Percentiles rank a stretch among this genome's conserved stretches.
Conservation (phyloP, 164 flowering plant genomes). For the Umbellularia californica region DNA sequence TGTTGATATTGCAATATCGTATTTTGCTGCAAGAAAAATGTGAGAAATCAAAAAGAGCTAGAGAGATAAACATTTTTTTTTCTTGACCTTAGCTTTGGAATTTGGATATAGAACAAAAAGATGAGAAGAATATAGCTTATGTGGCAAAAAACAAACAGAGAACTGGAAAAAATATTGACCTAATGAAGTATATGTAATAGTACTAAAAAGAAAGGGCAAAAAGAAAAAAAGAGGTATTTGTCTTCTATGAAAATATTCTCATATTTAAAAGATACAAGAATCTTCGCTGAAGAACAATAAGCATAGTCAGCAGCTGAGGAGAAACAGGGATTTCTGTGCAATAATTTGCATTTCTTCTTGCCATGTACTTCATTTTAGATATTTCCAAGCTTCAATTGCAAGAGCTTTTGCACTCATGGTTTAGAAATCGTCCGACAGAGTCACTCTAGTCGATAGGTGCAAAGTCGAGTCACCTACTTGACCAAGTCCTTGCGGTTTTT, state of each 20-base stretch:
- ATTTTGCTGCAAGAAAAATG: constrained; percentile 67
- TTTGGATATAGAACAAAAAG: not conserved
- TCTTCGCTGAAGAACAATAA: too few relatives aligned
- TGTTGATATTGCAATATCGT: constrained; percentile 91
- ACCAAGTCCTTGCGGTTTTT: too few relatives aligned
- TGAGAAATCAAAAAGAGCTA: not conserved
- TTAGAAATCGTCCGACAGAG: too few relatives aligned
- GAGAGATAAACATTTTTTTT: not conserved
- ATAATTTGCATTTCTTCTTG: not conserved
- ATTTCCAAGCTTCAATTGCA: not conserved
- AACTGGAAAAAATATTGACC: not conserved
- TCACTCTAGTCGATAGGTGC: too few relatives aligned
- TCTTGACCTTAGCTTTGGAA: not conserved
- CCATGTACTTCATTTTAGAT: not conserved
- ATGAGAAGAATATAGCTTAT: not conserved
- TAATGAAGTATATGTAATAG: not conserved
- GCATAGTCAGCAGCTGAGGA: too few relatives aligned
- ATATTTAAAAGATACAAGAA: not conserved
- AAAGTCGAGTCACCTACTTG: too few relatives aligned
- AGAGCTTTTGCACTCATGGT: not conserved
- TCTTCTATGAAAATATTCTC: not conserved
- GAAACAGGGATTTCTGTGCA: not conserved
- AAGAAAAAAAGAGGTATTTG: too few relatives aligned
- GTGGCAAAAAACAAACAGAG: not conserved
- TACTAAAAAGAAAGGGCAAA: too few relatives aligned